These are phyloP conservation scores for Xylaria sp. DNA, from an alignment of 2,329 filamentous ascomycete species.

Conservation along the genomic window DNA sequence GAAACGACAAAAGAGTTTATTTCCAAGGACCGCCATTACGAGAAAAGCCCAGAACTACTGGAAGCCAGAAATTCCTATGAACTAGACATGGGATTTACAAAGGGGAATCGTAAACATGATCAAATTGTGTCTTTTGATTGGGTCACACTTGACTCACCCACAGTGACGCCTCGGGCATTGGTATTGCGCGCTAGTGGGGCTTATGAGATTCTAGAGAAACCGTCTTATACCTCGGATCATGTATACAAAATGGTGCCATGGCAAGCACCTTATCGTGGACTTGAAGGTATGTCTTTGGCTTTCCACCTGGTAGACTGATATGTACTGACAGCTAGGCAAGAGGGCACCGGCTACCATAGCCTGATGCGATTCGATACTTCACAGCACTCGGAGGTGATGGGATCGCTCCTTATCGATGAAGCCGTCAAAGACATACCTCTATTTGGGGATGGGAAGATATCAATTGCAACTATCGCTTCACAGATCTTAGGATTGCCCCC, in stretches of 20 bases:
- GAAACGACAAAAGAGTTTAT: slow-evolving; percentile 62
- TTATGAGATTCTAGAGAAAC: slow-evolving; percentile 67
- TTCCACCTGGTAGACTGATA: background rate
- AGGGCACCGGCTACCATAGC: slow-evolving; percentile 57
- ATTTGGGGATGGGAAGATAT: slow-evolving; percentile 59
- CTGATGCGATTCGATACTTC: slow-evolving; percentile 64
- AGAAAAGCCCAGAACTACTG: slow-evolving; percentile 63
- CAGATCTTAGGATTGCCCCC: slow-evolving; percentile 46
- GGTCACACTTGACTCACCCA: slow-evolving; percentile 63
- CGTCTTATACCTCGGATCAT: slow-evolving; percentile 62
- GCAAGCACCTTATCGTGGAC: slow-evolving; percentile 62
- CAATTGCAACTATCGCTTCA: slow-evolving; percentile 50
- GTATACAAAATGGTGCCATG: slow-evolving; percentile 66
- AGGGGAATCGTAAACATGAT: slow-evolving; percentile 58
- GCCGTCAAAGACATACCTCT: slow-evolving; percentile 60
- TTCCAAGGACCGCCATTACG: slow-evolving; percentile 46
- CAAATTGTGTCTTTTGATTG: slow-evolving; percentile 72
- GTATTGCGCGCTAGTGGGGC: slow-evolving; percentile 64
- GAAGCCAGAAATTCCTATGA: slow-evolving; percentile 65
- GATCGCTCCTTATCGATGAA: slow-evolving; percentile 59
- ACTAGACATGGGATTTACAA: slow-evolving; percentile 63
- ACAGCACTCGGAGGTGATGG: slow-evolving; percentile 59
- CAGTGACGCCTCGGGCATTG: slow-evolving; percentile 62
- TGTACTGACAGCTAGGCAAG: slow-evolving; percentile 45
- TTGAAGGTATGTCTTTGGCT: slow-evolving; percentile 51